Conservation (phyloP, 768 basidiomycete genomes). For the Naganishia vishniacii region DNA sequence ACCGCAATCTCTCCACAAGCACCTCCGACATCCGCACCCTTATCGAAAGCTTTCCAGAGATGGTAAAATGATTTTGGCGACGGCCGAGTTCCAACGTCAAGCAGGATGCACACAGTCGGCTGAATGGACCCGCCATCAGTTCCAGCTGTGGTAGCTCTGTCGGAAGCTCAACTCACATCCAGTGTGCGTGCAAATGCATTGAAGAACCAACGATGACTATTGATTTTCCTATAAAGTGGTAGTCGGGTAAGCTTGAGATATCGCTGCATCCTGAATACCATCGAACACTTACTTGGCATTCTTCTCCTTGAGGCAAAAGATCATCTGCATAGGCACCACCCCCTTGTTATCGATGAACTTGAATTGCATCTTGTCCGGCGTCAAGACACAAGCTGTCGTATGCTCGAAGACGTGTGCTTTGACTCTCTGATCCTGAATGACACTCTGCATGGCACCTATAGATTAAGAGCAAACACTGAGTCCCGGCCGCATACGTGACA, state of each 20-base stretch:
- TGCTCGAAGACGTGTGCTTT: slow-evolving; percentile 80
- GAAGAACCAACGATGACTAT: slow-evolving; percentile 89
- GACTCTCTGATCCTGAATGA: slow-evolving; percentile 67
- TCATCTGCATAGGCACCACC: slow-evolving; percentile 87
- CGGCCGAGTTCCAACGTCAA: slow-evolving; percentile 92
- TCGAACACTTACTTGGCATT: slow-evolving; percentile 53
- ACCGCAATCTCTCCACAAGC: slow-evolving; percentile 95
- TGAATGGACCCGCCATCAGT: slow-evolving; percentile 50
- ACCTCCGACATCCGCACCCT: slow-evolving; percentile 72
- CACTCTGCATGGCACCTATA: slow-evolving; percentile 57
- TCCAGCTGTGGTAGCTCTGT: not conserved
- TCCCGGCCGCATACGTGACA: slow-evolving; percentile 18
- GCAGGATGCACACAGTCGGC: slow-evolving; percentile 85
- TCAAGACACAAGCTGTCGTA: slow-evolving; percentile 48
- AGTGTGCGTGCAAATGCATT: slow-evolving; percentile 51
- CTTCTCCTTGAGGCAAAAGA: slow-evolving; percentile 54
- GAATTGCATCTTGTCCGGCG: slow-evolving; percentile 43
- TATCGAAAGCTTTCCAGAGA: slow-evolving; percentile 83
- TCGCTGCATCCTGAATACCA: slow-evolving; percentile 80
- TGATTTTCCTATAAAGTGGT: slow-evolving; percentile 70
- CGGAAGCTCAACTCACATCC: slow-evolving; percentile 57
- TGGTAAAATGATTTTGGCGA: slow-evolving; percentile 82
- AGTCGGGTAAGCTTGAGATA: slow-evolving; percentile 78
- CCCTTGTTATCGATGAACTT: slow-evolving; percentile 58
- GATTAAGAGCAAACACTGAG: not conserved